Percentiles rank a stretch among this genome's conserved stretches.
These are phyloP conservation scores for Zangia roseola DNA, from an alignment of 768 basidiomycete genomes.

Conservation along the genomic window DNA sequence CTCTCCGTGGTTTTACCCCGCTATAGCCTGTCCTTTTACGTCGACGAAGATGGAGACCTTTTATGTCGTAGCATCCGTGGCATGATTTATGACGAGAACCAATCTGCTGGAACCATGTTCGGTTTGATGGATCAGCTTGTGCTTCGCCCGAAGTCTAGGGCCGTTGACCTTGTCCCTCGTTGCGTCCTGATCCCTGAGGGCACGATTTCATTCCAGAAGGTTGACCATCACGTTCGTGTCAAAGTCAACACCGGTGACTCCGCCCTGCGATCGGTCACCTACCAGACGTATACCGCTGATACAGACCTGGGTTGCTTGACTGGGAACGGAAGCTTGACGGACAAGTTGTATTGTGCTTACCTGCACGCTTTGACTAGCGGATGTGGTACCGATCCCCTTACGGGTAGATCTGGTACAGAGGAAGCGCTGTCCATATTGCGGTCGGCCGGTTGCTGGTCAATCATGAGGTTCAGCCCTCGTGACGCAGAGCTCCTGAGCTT, in stretches of 20 bases:
- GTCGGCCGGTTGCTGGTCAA: slow-evolving; percentile 39
- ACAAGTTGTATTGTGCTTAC: slow-evolving; percentile 38
- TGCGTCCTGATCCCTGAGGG: slow-evolving; percentile 41
- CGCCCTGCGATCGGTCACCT: slow-evolving; percentile 10
- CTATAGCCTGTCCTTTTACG: slow-evolving; percentile 39
- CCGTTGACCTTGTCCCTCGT: neutral
- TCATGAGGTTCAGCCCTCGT: slow-evolving; percentile 32
- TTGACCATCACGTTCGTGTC: slow-evolving; percentile 10
- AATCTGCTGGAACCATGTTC: slow-evolving; percentile 43
- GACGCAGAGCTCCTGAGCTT: slow-evolving; percentile 33
- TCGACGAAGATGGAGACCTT: slow-evolving; percentile 32
- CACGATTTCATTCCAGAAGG: slow-evolving; percentile 28
- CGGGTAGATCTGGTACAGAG: slow-evolving; percentile 41
- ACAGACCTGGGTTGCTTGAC: slow-evolving; percentile 29
- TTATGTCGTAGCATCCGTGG: slow-evolving; percentile 40
- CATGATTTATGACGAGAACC: slow-evolving; percentile 41
- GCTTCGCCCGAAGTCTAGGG: slow-evolving; percentile 29
- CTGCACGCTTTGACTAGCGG: slow-evolving; percentile 48
- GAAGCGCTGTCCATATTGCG: slow-evolving; percentile 41
- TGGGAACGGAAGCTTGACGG: slow-evolving; percentile 26
- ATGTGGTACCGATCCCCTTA: slow-evolving; percentile 43
- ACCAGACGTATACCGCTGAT: slow-evolving; percentile 32
- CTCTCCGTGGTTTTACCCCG: slow-evolving; percentile 39
- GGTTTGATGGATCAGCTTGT: slow-evolving; percentile 42
- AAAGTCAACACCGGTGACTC: neutral